Conservation (phyloP, 2,329 filamentous ascomycete genomes). For the Cercospora brassicicola region DNA sequence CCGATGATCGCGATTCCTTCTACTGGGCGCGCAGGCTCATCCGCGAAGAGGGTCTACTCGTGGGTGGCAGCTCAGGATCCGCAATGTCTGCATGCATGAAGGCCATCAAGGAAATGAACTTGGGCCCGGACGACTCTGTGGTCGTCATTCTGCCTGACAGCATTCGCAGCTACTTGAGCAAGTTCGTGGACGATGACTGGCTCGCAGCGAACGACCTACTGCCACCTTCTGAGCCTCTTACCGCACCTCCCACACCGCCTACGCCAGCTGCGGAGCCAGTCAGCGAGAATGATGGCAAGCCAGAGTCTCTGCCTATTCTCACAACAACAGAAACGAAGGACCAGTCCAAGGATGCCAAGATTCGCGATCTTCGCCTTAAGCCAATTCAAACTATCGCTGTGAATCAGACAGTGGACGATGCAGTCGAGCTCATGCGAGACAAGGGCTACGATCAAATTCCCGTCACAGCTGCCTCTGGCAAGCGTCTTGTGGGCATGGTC, state of each 20-base stretch:
- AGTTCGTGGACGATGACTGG: conserved; percentile 99
- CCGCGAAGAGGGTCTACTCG: conserved; percentile 87
- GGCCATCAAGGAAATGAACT: conserved; percentile 72
- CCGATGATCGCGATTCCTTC: conserved; percentile 88
- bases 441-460: conserved; percentile 97
- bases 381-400: conserved; percentile 83
- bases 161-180: conserved; percentile 94
- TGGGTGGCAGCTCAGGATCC: conserved; percentile 90
- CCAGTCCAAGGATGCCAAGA: conserved; percentile 74
- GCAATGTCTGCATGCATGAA: conserved; percentile 80
- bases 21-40: conserved; percentile 86
- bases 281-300: conserved; percentile 18
- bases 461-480: conserved; percentile 68
- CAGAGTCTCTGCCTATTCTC: conserved; percentile 38
- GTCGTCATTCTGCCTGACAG: conserved; percentile 93
- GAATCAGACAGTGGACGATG: conserved; percentile 72
- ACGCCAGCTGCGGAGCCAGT: conserved; percentile 38
- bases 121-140: conserved; percentile 80
- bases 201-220: conserved; percentile 93
- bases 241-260: conserved; percentile 39
- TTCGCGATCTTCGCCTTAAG: conserved; percentile 82
- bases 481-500: conserved; percentile 81
- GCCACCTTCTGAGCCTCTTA: conserved; percentile 57
- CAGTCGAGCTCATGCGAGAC: conserved; percentile 97
- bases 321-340: conserved; percentile 52